Percentiles rank a stretch among this genome's conserved stretches.
Evolutionary conservation across 192 early-diverging fungal species (phyloP).

Genomic region (Haplosporangium gracile): DNA sequence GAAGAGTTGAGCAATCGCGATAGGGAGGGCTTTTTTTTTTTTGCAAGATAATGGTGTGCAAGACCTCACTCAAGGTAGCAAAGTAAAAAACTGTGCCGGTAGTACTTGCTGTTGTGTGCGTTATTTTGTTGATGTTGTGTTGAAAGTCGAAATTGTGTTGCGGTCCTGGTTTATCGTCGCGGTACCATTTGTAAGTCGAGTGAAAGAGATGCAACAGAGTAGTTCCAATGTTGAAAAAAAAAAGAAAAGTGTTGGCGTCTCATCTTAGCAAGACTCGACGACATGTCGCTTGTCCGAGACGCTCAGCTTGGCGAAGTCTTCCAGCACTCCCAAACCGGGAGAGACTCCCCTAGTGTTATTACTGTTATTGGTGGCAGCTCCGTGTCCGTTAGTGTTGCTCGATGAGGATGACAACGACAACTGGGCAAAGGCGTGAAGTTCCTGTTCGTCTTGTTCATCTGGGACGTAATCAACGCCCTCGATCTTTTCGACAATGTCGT

Average conservation of each 20-base stretch:
- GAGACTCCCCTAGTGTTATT: not conserved
- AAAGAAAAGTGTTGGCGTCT: not conserved
- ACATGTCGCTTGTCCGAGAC: slow-evolving; percentile 29
- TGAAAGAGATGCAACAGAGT: not conserved
- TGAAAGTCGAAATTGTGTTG: not conserved
- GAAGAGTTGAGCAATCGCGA: not conserved
- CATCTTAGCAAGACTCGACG: slow-evolving; percentile 14
- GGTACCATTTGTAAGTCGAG: not conserved
- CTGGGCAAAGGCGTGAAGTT: not conserved
- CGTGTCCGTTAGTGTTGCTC: not conserved
- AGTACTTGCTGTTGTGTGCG: not conserved
- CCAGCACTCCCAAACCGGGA: not conserved
- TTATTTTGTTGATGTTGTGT: not conserved
- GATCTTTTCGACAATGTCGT: slow-evolving; percentile 30
- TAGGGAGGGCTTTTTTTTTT: not conserved
- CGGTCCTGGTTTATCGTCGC: not conserved
- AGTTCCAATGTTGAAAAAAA: not conserved
- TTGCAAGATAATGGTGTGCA: not conserved
- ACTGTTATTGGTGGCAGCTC: not conserved
- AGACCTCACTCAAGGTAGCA: not conserved
- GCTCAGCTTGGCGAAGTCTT: slow-evolving; percentile 26
- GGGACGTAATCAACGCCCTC: slow-evolving; percentile 39
- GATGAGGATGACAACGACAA: not conserved
- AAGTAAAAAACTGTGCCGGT: not conserved
- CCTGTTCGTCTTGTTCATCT: slow-evolving; percentile 32